Base-by-base conservation (phyloP, 1,284 basidiomycete species). In the Porodaedalea pini region DNA sequence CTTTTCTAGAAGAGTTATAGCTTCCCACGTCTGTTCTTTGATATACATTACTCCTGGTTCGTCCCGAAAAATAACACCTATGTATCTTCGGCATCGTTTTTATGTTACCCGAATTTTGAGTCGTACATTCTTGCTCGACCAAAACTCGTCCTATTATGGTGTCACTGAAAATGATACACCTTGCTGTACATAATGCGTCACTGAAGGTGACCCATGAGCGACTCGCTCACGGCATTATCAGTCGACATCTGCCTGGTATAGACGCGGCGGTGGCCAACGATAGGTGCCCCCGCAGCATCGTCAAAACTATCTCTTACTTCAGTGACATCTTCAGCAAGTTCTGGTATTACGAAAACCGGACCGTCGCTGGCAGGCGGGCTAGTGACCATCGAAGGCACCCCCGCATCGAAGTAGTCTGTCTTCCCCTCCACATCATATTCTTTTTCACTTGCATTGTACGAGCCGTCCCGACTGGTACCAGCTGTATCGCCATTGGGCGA, bases 161-260 rank as follows among this genome's bases (percentile, higher is more conserved):
- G n/a, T n/a, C n/a, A n/a, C n/a, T n/a, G n/a, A n/a, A 23, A 23
- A 41, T 13, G 15, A 19, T n/a, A 11, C 41, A 23, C 19, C 5
- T 4, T 23, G 6, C 10, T 1, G 8, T 44, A 17, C 21, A 2
- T 5, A 44, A 23, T 19, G 11, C 25, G 11, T 47, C 25, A 29
- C 45, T 10, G 45, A 6, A 34, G 32, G n/a, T 47, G 27, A 6
- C 3, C 3, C 29, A 54, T 31, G 6, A 54, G 41, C 6, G 51
- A 40, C 15, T 54, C 29, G 15, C 11, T 47, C 25, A 44, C 39
- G 5, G 40, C 40, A 15, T 43, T 25, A 15, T 44, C 51, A 17
- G 40, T 54, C 40, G 51, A 54, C 40, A 44, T 34, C 29, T 54
- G 51, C 17, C 51, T 43, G 29, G 29, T 19, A 17, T 31, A 29